Evolutionary conservation across 495 filamentous ascomycete species (phyloP).

Genomic region (Hypoxylon perforatum): DNA sequence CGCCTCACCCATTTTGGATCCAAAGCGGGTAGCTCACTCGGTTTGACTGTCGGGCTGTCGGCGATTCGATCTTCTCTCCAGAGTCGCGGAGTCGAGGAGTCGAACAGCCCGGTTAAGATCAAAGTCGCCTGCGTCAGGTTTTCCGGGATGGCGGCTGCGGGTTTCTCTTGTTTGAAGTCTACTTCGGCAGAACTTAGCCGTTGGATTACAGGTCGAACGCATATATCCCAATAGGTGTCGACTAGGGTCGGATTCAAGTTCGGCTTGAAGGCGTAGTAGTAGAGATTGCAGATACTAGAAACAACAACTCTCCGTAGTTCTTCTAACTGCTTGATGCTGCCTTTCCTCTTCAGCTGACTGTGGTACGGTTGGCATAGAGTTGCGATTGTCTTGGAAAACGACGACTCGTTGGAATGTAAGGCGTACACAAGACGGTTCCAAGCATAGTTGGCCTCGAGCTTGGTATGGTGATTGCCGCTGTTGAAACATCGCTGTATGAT

Average conservation of each 20-base stretch:
- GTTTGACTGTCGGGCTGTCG: slow-evolving; percentile 64
- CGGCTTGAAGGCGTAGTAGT: slow-evolving; percentile 89
- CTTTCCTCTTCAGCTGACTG: slow-evolving; percentile 74
- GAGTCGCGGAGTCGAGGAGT: slow-evolving; percentile 67
- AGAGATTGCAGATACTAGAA: slow-evolving; percentile 77
- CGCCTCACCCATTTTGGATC: slow-evolving; percentile 90
- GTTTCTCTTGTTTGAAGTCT: slow-evolving; percentile 42
- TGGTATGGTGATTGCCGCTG: slow-evolving; percentile 75
- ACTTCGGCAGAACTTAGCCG: slow-evolving; percentile 49
- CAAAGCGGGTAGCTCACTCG: slow-evolving; percentile 79
- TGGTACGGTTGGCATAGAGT: slow-evolving; percentile 77
- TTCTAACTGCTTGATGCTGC: slow-evolving; percentile 64
- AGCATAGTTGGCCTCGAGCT: slow-evolving; percentile 78
- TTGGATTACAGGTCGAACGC: slow-evolving; percentile 67
- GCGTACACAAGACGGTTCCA: slow-evolving; percentile 87
- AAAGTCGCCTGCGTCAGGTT: slow-evolving; percentile 61
- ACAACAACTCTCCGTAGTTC: slow-evolving; percentile 69
- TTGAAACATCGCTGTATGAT: slow-evolving; percentile 89
- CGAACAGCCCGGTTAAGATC: slow-evolving; percentile 76
- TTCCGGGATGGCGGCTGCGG: slow-evolving; percentile 28
- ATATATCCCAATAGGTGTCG: slow-evolving; percentile 83
- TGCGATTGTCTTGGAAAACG: slow-evolving; percentile 66
- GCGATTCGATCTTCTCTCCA: slow-evolving; percentile 81
- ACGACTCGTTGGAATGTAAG: slow-evolving; percentile 69
- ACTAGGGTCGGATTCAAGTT: slow-evolving; percentile 68